A percentile compares a stretch with the other conserved stretches of the same genome.
Conservation (phyloP, 345 rosid species). For the Eutrema heterophyllum region DNA sequence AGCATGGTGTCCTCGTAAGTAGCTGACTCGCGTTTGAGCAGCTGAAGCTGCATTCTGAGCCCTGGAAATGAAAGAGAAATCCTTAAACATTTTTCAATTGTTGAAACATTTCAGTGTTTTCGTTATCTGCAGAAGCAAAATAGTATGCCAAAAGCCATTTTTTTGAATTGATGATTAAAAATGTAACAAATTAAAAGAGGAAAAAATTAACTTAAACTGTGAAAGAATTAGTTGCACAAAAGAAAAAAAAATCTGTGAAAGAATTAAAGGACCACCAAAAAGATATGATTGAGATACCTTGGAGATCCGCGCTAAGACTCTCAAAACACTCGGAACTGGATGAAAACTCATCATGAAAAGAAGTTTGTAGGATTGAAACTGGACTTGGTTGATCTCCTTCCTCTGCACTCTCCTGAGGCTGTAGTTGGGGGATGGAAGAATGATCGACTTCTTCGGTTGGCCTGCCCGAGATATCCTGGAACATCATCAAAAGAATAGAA, state of each 20-base stretch:
- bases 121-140: neutral
- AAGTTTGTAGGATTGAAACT: constrained; percentile 67
- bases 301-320: constrained; percentile 78
- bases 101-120: neutral
- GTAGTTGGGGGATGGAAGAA: constrained; percentile 35
- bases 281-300: constrained; percentile 43
- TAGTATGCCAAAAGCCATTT: neutral
- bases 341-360: constrained; percentile 65
- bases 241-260: no score
- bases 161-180: neutral
- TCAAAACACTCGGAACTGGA: constrained; percentile 81
- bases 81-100: neutral
- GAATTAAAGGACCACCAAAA: neutral
- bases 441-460: constrained; percentile 26
- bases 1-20: constrained; percentile 57
- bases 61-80: constrained; percentile 33
- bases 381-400: constrained; percentile 87
- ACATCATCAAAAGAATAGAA: neutral
- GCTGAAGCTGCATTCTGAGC: constrained; percentile 76
- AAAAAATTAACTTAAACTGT: neutral
- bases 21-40: constrained; percentile 62
- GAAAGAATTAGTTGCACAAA: no score
- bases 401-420: constrained; percentile 45
- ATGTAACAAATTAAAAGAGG: neutral
- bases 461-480: constrained; percentile 43